These are phyloP conservation scores for Parsonsia alboflavescens DNA, from an alignment of 257 asterid species.

Conservation along the genomic window DNA sequence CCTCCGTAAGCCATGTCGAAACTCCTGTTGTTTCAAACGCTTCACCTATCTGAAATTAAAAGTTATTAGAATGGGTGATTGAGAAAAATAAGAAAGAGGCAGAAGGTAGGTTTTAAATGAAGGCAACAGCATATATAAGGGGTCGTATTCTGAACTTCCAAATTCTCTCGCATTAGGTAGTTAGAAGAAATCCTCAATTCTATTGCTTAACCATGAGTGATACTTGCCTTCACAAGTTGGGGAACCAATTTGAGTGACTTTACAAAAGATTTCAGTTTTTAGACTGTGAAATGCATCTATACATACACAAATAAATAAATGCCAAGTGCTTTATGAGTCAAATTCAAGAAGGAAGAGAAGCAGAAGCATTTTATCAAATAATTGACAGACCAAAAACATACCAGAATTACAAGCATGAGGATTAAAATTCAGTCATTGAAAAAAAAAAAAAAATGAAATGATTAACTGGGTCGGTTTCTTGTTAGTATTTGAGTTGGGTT, in stretches of 20 bases:
- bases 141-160: neutral
- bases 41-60: neutral
- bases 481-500: neutral
- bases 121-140: neutral
- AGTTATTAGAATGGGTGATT: neutral
- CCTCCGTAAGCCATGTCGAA: slow-evolving; percentile 67
- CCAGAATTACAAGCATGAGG: neutral
- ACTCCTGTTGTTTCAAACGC: neutral
- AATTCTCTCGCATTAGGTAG: neutral
- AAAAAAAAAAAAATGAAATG: neutral
- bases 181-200: neutral
- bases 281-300: neutral
- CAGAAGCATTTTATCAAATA: neutral
- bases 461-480: neutral
- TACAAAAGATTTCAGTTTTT: neutral
- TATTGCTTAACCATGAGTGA: neutral
- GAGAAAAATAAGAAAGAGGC: neutral
- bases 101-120: neutral
- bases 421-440: neutral
- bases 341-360: neutral
- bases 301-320: neutral
- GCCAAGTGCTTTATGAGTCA: neutral
- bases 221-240: neutral
- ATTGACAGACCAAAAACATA: neutral
- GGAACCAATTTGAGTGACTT: neutral